Evolutionary conservation across 176 grass and related monocot species (phyloP).

Genomic region (Oropetium thomaeum): DNA sequence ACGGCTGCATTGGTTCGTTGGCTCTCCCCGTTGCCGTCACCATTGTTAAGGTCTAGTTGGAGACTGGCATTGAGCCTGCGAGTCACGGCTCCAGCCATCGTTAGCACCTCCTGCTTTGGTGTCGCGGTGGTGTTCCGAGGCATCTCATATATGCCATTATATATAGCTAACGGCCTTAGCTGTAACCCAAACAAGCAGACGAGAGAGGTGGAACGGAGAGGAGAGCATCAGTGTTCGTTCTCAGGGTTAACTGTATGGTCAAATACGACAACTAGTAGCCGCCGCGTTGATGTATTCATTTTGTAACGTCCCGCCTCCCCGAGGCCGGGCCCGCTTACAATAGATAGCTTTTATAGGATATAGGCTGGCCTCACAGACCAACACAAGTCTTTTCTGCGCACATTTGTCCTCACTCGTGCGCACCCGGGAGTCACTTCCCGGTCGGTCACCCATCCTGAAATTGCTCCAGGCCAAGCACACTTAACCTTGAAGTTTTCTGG

Average conservation of each 20-base stretch:
- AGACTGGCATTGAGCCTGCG: constrained; percentile 23
- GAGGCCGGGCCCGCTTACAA: too few species aligned
- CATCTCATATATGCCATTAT: not conserved
- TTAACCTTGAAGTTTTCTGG: too few species aligned
- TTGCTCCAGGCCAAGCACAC: too few species aligned
- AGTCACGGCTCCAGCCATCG: constrained; percentile 23
- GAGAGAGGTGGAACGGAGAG: not conserved
- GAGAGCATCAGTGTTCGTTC: not conserved
- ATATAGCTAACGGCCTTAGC: not conserved
- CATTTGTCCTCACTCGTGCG: too few species aligned
- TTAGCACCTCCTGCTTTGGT: not conserved
- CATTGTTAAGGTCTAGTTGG: not conserved
- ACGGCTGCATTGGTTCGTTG: not conserved
- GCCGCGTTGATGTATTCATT: not conserved
- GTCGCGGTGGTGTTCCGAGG: not conserved
- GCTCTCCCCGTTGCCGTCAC: not conserved
- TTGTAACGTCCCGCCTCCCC: too few species aligned
- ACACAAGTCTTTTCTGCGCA: too few species aligned
- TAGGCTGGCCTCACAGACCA: too few species aligned
- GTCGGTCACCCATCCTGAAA: too few species aligned
- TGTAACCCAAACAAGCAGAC: not conserved
- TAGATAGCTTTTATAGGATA: too few species aligned
- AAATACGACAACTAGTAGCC: constrained; percentile 22
- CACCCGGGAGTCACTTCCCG: too few species aligned
- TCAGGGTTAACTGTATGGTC: not conserved